Evolutionary conservation across 345 rosid species (phyloP).

Genomic region (Adansonia digitata): DNA sequence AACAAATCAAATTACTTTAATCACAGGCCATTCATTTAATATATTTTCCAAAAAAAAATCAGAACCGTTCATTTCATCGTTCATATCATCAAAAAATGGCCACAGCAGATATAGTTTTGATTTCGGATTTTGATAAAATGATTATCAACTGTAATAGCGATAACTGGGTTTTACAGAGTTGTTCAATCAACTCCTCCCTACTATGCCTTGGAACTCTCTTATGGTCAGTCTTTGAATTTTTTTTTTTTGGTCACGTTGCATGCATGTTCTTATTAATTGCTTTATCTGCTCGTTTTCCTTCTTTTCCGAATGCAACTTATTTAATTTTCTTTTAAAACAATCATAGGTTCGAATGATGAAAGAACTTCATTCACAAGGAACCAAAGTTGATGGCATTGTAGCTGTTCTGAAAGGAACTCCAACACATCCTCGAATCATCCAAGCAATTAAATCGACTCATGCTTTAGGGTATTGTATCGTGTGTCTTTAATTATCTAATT

Average conservation of each 20-base stretch:
- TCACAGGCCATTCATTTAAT: too few relatives aligned
- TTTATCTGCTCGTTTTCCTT: not conserved
- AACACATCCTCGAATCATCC: constrained; percentile 55
- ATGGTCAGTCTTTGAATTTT: constrained; percentile 33
- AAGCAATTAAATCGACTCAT: constrained; percentile 70
- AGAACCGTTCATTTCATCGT: not conserved
- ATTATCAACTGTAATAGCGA: constrained; percentile 82
- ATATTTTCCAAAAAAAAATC: not conserved
- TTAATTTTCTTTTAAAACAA: not conserved
- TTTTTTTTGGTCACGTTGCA: not conserved
- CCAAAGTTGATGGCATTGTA: constrained; percentile 44
- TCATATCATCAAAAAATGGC: constrained; percentile 33
- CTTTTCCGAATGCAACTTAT: not conserved
- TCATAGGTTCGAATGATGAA: constrained; percentile 77
- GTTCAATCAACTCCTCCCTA: constrained; percentile 76
- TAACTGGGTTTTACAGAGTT: constrained; percentile 68
- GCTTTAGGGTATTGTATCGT: constrained; percentile 81
- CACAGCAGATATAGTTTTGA: constrained; percentile 31
- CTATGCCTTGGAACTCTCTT: constrained; percentile 87
- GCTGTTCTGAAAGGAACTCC: constrained; percentile 48
- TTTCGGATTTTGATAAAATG: constrained; percentile 84
- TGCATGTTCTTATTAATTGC: not conserved
- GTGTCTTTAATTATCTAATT: not conserved
- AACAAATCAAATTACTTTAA: too few relatives aligned
- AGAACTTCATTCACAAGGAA: constrained; percentile 58